These are phyloP conservation scores for Pholiota molesta DNA, from an alignment of 768 basidiomycete species.

Conservation along the genomic window DNA sequence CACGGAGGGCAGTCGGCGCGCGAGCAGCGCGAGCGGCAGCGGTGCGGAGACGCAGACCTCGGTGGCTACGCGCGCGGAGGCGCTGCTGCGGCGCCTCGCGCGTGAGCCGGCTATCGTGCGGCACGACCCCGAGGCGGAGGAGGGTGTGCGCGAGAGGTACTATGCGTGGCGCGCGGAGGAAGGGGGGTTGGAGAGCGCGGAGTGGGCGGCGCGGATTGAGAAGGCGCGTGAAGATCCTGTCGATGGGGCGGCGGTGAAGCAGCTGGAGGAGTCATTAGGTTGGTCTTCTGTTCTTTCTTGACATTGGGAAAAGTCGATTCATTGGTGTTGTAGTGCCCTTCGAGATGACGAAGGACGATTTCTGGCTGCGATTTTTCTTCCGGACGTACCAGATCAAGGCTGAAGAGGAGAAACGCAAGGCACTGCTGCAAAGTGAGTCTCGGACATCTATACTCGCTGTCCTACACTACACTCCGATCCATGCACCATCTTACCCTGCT, in stretches of 20 bases:
- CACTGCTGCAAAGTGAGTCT: conserved; percentile 66
- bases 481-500: not conserved
- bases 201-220: conserved; percentile 57
- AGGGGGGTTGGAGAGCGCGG: conserved; percentile 55
- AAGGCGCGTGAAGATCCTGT: conserved; percentile 50
- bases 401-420: conserved; percentile 82
- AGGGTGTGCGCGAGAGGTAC: conserved; percentile 55
- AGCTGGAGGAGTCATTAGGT: conserved; percentile 65
- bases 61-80: conserved; percentile 76
- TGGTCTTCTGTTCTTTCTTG: conserved; percentile 15
- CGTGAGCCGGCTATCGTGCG: conserved; percentile 76
- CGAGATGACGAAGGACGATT: conserved; percentile 60
- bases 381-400: conserved; percentile 76
- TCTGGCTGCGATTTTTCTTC: conserved; percentile 94
- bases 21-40: conserved; percentile 30
- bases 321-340: conserved; percentile 61
- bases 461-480: not conserved
- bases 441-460: not conserved
- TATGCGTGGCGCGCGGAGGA: conserved; percentile 56
- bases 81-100: conserved; percentile 70
- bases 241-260: conserved; percentile 56
- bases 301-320: conserved; percentile 1
- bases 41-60: conserved; percentile 47
- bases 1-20: not conserved
- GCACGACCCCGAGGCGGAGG: conserved; percentile 74